Evolutionary conservation across 2,329 filamentous ascomycete species (phyloP), one percentile per base, ranked within the genome.

Genomic region (Botrytis cinerea): DNA sequence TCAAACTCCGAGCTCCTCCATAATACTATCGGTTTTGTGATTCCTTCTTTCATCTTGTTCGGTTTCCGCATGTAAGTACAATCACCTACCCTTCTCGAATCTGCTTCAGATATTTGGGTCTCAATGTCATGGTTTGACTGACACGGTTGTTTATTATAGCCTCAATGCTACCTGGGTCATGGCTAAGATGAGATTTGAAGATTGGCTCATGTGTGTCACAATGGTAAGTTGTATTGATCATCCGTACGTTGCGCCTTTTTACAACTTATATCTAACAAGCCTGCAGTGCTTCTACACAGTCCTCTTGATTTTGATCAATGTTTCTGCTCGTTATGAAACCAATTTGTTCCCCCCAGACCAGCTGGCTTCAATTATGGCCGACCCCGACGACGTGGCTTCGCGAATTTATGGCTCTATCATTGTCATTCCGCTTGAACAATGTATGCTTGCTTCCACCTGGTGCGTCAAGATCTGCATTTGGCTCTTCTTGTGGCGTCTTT

Each of bases 391-490:
- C 69, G 82, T 86, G 40, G 70, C 79, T 5, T 77, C 80, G 35
- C 81, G 85, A n/a, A 81, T 86, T 9, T 81, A 81, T 70, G 85
- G 85, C 20, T 68, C 64, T 72, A 86, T 86, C 71, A 81, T 86
- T n/a, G 84, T 85, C 25, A 80, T 87, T 51, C 83, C 83, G 1
- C 80, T 85, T 12, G 85, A 87, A 73, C 84, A 86, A 75, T 85
- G 84, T 80, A 86, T 86, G 81, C 80, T 85, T 48, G 72, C 82
- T 25, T 59, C 83, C 4, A 85, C 85, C 22, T 89, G 87, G 86
- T 79, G 83, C 25, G 82, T 87, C 75, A 89, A 89, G 75, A 81
- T 84, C 38, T 87, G 86, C 77, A 83, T 89, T 79, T 80, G 88
- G 76, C 81, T 87, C 57, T 86, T 88, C 60, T 43, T 78, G 18